These are phyloP conservation scores for Dryas drummondii DNA, from an alignment of 306 rosid genomes.

Conservation along the genomic window DNA sequence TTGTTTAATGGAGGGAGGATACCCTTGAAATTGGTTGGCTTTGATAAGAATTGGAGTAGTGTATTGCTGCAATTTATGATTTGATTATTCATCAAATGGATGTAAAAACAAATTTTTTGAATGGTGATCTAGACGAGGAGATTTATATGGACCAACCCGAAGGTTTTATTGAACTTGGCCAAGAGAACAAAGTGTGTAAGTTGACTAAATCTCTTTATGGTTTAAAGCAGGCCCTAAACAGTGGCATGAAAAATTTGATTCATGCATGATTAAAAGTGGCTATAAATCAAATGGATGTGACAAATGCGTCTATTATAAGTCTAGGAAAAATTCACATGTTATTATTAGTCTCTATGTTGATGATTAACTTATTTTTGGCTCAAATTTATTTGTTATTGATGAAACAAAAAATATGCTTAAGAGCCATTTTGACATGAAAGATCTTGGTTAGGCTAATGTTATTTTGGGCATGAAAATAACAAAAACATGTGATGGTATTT, in stretches of 20 bases:
- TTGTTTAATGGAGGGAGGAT: too few species aligned
- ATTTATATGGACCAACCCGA: background rate
- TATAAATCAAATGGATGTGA: background rate
- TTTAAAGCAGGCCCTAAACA: background rate
- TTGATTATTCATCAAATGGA: conserved; percentile 3
- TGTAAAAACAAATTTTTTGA: background rate
- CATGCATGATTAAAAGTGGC: background rate
- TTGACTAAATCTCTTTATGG: background rate
- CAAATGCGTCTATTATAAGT: background rate
- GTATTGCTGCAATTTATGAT: background rate
- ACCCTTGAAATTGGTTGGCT: too few species aligned
- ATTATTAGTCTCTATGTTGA: background rate
- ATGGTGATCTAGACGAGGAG: background rate
- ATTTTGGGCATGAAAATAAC: background rate
- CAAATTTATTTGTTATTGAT: background rate
- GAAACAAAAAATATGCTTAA: background rate
- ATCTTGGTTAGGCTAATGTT: conserved; percentile 3
- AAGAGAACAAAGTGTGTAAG: background rate
- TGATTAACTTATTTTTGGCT: background rate
- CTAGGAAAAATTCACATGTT: background rate
- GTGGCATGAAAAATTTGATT: background rate
- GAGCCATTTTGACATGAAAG: background rate
- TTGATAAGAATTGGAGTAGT: too few species aligned
- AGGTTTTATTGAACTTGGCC: background rate
- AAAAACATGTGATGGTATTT: background rate